Evolutionary conservation across 805 yeast species (phyloP), one percentile per base, ranked within the genome.

Genomic region (Torulaspora delbrueckii): DNA sequence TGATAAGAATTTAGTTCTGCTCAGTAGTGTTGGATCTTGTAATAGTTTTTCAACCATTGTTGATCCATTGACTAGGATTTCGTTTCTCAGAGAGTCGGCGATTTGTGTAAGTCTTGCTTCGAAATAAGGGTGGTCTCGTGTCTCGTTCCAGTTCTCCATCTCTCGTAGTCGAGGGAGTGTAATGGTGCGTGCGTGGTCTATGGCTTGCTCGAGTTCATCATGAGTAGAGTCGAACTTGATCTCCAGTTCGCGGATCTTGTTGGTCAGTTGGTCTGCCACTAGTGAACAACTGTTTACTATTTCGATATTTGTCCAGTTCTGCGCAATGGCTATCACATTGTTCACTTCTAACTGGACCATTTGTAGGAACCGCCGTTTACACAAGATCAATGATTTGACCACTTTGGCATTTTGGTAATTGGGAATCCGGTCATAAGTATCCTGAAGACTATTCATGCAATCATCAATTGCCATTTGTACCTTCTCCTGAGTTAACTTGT

Each of bases 21-120:
- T 42, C 10, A 53, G 40, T 23, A 69, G 57, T 1, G 51, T 57
- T 14, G 57, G 55, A 26, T 67, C 62, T 12, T 59, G 53, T 8
- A 68, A 48, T 56, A 72, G 57, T 43, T 74, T 73, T 55, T 82
- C 89, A 56, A 76, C 73, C 25, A 79, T 62, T 4, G 77, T 63
- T 0, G 84, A 75, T 1, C 86, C 74, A 50, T 75, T 74, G 46
- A 77, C 72, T 18, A 82, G 60, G 5, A 82, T 69, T 30, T 81
- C 81, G 42, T 69, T 72, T 33, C 81, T 81, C 2, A 78, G 62
- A 0, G 72, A 60, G 19, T 76, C 78, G 27, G 70, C 73, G 28
- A 82, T 60, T 25, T 71, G 57, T 1, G 65, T 60, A 3, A 79
- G 57, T 37, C 70, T 62, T 2, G 65, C 56, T 12, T 75, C 72